Evolutionary conservation across 495 filamentous ascomycete species (phyloP), one percentile per base, ranked within the genome.

Genomic region (Penicillium pancosmium): DNA sequence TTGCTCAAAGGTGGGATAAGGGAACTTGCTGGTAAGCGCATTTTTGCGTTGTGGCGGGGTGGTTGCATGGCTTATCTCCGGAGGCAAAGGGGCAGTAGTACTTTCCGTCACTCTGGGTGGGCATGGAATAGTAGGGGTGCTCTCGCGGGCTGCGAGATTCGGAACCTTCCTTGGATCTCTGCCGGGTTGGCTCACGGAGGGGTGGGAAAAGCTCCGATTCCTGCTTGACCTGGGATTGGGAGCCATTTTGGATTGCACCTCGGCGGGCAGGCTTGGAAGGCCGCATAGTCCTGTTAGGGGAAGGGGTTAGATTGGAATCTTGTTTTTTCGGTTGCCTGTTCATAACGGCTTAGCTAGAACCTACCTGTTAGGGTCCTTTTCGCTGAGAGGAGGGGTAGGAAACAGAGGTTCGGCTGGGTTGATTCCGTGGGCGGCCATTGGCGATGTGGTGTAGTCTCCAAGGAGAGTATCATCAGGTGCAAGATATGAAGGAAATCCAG

Each of bases 11-110:
- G 31, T 3, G n/a, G n/a, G 38, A 19, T 11, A 18, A 57, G 50
- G 36, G 35, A 58, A 70, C 89, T 84, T 88, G 93, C 92, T 96
- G 91, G 73, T 96, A 97, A 75, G 94, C 93, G 86, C 92, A 97
- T 82, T 96, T 97, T 60, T 96, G 88, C 73, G 91, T 92, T 63
- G 91, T 92, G 19, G 91, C 86, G 66, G 88, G 87, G 81, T 95
- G 91, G 70, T 82, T 87, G 83, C 92, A 95, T 58, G 81, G 84
- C 43, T 86, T 75, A 60, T 90, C 81, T 71, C 84, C 84, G 55
- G 61, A 67, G 73, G 89, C 87, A 78, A 85, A 92, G 21, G 92
- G 92, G 84, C 92, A 97, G 78, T 95, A 89, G 74, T 92, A 97
- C 50, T 93, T 82, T 69, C 88, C 90, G 76, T 95, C 90, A 60